Percentiles rank a stretch among this genome's conserved stretches.
Conservation (phyloP, 2,329 filamentous ascomycete species). For the Microdochium paspali region DNA sequence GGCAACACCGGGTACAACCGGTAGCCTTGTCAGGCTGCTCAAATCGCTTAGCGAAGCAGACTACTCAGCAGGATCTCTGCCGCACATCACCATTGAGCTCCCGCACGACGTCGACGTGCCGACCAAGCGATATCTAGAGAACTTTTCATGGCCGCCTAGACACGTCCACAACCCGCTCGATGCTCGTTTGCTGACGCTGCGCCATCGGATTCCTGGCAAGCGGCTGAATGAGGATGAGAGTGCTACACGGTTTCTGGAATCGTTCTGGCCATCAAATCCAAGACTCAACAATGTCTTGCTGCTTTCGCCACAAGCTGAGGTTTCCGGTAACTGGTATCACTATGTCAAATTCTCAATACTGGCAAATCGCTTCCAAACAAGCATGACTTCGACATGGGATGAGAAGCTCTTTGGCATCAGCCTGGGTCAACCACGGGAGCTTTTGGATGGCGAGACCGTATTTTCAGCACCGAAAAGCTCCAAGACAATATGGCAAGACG, state of each 20-base stretch:
- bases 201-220: constrained; percentile 59
- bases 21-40: constrained; percentile 67
- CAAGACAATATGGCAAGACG: constrained; percentile 2
- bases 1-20: constrained; percentile 59
- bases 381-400: constrained; percentile 19
- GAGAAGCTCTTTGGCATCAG: constrained; percentile 66
- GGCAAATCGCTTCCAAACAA: constrained; percentile 43
- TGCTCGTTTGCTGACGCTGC: constrained; percentile 55
- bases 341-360: constrained; percentile 71
- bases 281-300: constrained; percentile 68
- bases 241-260: constrained; percentile 69
- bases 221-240: constrained; percentile 58
- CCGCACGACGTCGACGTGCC: constrained; percentile 59
- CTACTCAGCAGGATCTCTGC: constrained; percentile 58
- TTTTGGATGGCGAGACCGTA: constrained; percentile 54
- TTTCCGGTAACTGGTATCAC: constrained; percentile 76
- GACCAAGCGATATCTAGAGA: constrained; percentile 51
- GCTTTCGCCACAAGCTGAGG: constrained; percentile 70
- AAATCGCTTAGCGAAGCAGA: constrained; percentile 68
- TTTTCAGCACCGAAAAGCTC: constrained; percentile 20
- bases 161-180: constrained; percentile 25
- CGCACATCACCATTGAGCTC: constrained; percentile 77
- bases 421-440: constrained; percentile 59
- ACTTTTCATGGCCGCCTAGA: constrained; percentile 58
- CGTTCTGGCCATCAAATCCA: constrained; percentile 69